Evolutionary conservation across 2,329 filamentous ascomycete genomes (phyloP), one percentile per base, ranked within the genome.

Genomic region (Zymoseptoria crescenta): DNA sequence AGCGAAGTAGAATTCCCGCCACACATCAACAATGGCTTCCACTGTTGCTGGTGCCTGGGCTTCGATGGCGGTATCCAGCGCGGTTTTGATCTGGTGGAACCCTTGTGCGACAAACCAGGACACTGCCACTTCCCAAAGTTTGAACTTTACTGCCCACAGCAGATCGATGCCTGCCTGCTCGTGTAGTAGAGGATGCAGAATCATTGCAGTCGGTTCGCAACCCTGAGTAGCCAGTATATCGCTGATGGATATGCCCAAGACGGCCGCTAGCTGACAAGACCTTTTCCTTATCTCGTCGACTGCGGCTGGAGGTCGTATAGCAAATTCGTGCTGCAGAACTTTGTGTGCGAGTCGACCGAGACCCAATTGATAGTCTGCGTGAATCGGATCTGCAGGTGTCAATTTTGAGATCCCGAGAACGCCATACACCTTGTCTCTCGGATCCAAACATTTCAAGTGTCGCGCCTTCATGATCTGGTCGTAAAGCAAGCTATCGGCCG

Each of bases 361-460:
- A 16, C 24, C 13, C 4, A 55, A 5, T 10, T 9, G n/a, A 28
- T 59, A 59, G 29, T 59, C 57, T 29, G 53, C 29, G 2, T 2
- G 9, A 20, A 59, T 56, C 19, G n/a, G 30, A 2, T 19, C 24
- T 2, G 16, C 21, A 7, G n/a, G 13, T 9, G 8, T 10, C 1
- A 27, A 16, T 24, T 49, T 49, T 49, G 48, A 45, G 4, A 54
- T 51, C 2, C 59, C 56, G 20, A 60, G 59, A 13, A 60, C 16
- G 10, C 49, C 59, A 20, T 45, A 60, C 1, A 60, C 29, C 27
- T 57, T 56, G 29, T 60, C 59, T 48, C 48, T 54, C 8, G 49
- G 35, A 19, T 60, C 59, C 24, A 20, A 20, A 21, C 59, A 60
- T 4, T 16, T 1, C 21, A 60, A 48, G 13, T 55, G 41, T 16